Evolutionary conservation across 768 basidiomycete species (phyloP).

Genomic region (Artomyces pyxidatus): DNA sequence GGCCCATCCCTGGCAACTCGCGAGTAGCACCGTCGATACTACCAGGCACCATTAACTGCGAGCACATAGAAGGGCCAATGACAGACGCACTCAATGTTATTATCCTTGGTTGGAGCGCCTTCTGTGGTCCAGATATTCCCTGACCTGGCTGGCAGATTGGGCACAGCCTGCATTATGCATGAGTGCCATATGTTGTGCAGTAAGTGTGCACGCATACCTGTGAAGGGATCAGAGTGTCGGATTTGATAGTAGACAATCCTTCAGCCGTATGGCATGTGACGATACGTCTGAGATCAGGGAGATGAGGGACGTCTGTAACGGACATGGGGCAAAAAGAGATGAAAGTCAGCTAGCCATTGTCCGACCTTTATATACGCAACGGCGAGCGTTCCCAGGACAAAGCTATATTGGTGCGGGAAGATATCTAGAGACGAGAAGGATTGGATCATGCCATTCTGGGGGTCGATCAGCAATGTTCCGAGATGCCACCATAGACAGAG

Average conservation of each 20-base stretch:
- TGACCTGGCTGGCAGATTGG: conserved; percentile 24
- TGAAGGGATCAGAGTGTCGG: conserved; percentile 22
- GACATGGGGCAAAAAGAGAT: neutral
- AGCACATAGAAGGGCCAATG: neutral
- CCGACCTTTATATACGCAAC: too few species aligned
- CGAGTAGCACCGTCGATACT: conserved; percentile 47
- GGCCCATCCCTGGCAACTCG: conserved; percentile 29
- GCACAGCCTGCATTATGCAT: conserved; percentile 20
- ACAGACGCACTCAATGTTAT: conserved; percentile 34
- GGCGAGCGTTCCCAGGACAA: too few species aligned
- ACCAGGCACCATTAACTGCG: conserved; percentile 1
- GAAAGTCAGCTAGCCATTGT: too few species aligned
- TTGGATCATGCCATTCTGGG: too few species aligned
- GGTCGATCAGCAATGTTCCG: too few species aligned
- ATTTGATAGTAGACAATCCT: conserved; percentile 35
- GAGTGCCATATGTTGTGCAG: neutral
- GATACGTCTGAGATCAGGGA: conserved; percentile 38
- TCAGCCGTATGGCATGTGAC: conserved; percentile 40
- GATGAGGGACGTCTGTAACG: conserved; percentile 6
- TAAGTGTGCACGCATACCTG: conserved; percentile 16
- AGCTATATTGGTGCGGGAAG: too few species aligned
- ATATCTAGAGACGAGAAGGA: too few species aligned
- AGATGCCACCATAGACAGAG: too few species aligned
- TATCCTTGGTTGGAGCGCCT: conserved; percentile 46
- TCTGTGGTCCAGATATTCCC: conserved; percentile 42